Evolutionary conservation across 192 early-diverging fungal species (phyloP), one percentile per base, ranked within the genome.

Genomic region (Umbelopsis isabellina): DNA sequence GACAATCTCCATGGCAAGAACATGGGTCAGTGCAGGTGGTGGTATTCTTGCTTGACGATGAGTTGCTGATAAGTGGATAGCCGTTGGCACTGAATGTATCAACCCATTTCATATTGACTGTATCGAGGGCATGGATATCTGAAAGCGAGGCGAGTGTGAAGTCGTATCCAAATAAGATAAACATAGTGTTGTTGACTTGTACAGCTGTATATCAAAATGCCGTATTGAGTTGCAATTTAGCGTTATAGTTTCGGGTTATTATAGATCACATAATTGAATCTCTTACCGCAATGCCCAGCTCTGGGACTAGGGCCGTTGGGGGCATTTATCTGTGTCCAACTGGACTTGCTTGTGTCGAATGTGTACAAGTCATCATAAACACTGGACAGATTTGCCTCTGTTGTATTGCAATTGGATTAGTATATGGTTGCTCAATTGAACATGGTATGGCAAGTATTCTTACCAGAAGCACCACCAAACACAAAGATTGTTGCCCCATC

Each of bases 141-240:
- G 55, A 61, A 16, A 61, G 33, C 8, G 55, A 61, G 16, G 27
- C 15, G 12, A 61, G 55, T 6, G 55, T 61, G 4, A 27, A 61
- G 33, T 61, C 55, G 18, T 61, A 61, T 27, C 55, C 55, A 35
- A 61, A 61, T 13, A 61, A 35, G 13, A 61, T 25, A 61, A 61
- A 61, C 55, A 61, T 61, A 1, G 55, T 61, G 55, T 25, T 35
- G 30, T 33, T 35, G 16, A 61, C 55, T 35, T 61, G 55, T 3
- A 61, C 55, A 10, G 55, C 55, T 61, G 16, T 48, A 6, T 21
- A 49, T 16, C 5, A 41, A 41, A 41, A 41, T 9, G 6, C 7
- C 5, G 10, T 9, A 41, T 9, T 41, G 37, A 41, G 1, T 41
- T 6, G 37, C 0, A 41, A 41, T 9, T 41, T 41, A 41, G 37